phyloP scores from a whole-genome alignment of 352 stramenopile species.

The Phytophthora pisi region DNA sequence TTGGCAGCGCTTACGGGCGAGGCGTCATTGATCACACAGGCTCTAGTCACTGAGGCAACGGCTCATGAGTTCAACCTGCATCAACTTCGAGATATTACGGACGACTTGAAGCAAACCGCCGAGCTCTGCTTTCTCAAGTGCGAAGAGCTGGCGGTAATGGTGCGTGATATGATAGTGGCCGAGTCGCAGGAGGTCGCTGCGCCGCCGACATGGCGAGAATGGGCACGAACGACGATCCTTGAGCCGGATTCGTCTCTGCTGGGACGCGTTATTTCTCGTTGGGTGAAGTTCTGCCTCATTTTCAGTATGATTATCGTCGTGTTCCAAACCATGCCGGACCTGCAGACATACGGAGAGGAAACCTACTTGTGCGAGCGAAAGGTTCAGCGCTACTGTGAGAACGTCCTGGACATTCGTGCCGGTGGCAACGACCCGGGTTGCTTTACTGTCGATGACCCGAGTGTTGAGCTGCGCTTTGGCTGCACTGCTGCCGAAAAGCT shows the following conservation, averaged over 20 bases:
- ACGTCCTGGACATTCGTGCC: conserved; percentile 22
- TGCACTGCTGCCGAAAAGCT: conserved; percentile 51
- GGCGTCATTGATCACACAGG: conserved; percentile 70
- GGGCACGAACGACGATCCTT: conserved; percentile 44
- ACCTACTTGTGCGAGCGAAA: conserved; percentile 66
- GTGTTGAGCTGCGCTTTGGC: conserved; percentile 47
- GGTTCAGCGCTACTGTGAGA: conserved; percentile 59
- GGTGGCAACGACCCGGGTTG: conserved; percentile 62
- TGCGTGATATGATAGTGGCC: conserved; percentile 68
- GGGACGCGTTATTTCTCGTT: conserved; percentile 49
- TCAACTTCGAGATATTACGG: conserved; percentile 53
- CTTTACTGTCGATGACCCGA: conserved; percentile 51
- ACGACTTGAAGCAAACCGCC: conserved; percentile 61
- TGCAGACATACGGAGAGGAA: conserved; percentile 71
- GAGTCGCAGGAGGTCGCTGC: conserved; percentile 46
- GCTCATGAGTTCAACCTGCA: conserved; percentile 44
- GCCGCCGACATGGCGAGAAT: conserved; percentile 40
- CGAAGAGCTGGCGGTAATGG: conserved; percentile 59
- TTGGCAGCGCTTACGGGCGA: conserved; percentile 69
- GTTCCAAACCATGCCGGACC: conserved; percentile 79
- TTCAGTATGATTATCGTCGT: conserved; percentile 80
- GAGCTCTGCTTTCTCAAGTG: conserved; percentile 56
- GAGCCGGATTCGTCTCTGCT: conserved; percentile 53
- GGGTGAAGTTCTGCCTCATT: conserved; percentile 71
- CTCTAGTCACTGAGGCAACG: conserved; percentile 49